Evolutionary conservation across 2,329 filamentous ascomycete genomes (phyloP), one percentile per base, ranked within the genome.

Genomic region (Clonostachys sp.): DNA sequence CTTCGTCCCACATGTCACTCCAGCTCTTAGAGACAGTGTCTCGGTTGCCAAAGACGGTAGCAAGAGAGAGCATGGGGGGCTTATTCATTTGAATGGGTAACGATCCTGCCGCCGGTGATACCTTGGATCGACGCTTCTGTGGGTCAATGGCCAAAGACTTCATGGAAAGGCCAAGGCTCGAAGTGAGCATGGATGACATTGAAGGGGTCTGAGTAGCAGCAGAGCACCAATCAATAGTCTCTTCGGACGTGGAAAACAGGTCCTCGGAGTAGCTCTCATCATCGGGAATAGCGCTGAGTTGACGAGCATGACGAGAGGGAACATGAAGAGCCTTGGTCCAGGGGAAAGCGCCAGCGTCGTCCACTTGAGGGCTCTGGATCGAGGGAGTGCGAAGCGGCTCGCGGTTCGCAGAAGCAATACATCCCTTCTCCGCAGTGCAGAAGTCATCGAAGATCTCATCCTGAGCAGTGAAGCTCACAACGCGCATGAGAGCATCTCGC

Each of bases 1-100:
- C 92, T 65, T 97, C 92, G 50, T 97, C 92, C 86, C 91, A 96
- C 66, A 97, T 83, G 65, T 99, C 94, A 61, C 91, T 96, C 94
- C 94, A 99, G 75, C 94, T 97, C 85, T 97, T 97, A 48, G 94
- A 96, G 43, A 95, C 89, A 43, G 80, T 74, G 42, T 92, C 87
- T 63, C 87, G 83, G 60, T 84, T 84, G 45, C 88, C 89, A 62
- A 95, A 92, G 45, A 92, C 81, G 61, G 86, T 81, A 5, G 88
- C 84, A 77, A 92, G 85, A 51, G 88, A 84, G 46, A 85, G 73
- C 39, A 80, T 78, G 52, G 82, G 76, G 1, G 89, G 86, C 61
- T 94, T 83, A 13, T 87, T 87, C 68, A 91, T 89, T 52, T 80
- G 83, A 62, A 94, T 92, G 6, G 88, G 85, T 24, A 94, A 75